phyloP scores from a whole-genome alignment of 768 basidiomycete species.

The Boletales sp. region DNA sequence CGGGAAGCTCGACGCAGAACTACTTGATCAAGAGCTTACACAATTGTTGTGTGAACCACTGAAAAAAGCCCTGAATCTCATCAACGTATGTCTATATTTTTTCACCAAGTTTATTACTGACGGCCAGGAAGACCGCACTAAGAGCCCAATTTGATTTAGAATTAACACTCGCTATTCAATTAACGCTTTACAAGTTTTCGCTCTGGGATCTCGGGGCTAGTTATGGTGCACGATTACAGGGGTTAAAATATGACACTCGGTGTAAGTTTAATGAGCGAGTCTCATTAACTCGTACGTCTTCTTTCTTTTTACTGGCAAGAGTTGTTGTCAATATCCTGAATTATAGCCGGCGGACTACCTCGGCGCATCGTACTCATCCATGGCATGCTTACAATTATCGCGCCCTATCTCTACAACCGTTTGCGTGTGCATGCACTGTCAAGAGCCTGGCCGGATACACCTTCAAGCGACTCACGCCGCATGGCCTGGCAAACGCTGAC shows the following conservation, averaged over 20 bases:
- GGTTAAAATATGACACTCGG: conserved; percentile 53
- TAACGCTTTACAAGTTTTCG: conserved; percentile 77
- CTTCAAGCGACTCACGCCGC: conserved; percentile 70
- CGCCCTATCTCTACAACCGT: conserved; percentile 78
- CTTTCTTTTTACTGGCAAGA: neutral
- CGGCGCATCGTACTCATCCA: conserved; percentile 61
- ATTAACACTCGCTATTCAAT: conserved; percentile 62
- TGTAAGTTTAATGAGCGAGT: conserved; percentile 1
- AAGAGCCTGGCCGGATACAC: conserved; percentile 87
- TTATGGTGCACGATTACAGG: conserved; percentile 83
- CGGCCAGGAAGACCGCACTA: conserved; percentile 45
- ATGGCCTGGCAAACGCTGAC: conserved; percentile 70
- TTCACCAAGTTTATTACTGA: conserved; percentile 12
- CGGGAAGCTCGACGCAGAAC: conserved; percentile 86
- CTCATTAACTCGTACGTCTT: conserved; percentile 23
- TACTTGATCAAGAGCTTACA: conserved; percentile 86
- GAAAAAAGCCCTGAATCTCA: conserved; percentile 59
- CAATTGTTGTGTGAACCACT: conserved; percentile 82
- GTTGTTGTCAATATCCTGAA: neutral
- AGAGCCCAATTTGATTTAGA: conserved; percentile 71
- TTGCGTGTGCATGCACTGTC: conserved; percentile 75
- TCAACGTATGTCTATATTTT: conserved; percentile 50
- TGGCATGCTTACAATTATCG: conserved; percentile 64
- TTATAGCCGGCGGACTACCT: conserved; percentile 63
- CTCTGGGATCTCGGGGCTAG: conserved; percentile 78